Conservation (phyloP, 257 asterid genomes). For the Haberlea rhodopensis region DNA sequence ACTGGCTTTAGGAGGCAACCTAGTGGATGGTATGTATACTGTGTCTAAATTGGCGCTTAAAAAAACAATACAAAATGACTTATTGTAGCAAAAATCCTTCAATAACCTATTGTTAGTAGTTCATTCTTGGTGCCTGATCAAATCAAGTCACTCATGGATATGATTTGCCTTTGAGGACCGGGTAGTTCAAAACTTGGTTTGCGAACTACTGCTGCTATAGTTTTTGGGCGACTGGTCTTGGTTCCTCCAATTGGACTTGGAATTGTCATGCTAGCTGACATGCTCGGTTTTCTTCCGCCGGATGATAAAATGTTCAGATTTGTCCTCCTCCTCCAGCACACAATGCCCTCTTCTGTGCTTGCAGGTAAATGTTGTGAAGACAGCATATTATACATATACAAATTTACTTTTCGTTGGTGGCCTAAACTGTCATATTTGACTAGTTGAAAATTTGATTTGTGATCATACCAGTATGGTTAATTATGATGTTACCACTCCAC, state of each 20-base stretch:
- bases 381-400: background rate
- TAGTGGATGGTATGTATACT: constrained; percentile 65
- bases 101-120: background rate
- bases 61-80: background rate
- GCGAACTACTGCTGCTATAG: constrained; percentile 78
- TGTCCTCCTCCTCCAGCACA: constrained; percentile 90
- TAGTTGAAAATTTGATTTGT: background rate
- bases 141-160: constrained; percentile 10
- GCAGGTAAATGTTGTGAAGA: constrained; percentile 47
- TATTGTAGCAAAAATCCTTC: background rate
- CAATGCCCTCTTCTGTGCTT: constrained; percentile 98
- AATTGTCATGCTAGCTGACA: constrained; percentile 85
- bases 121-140: background rate
- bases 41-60: background rate
- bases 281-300: constrained; percentile 81
- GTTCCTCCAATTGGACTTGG: constrained; percentile 93
- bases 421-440: too few relatives aligned
- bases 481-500: background rate
- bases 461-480: background rate
- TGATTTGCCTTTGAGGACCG: constrained; percentile 55
- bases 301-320: constrained; percentile 94
- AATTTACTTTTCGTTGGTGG: too few relatives aligned
- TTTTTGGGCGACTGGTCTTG: constrained; percentile 72
- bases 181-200: constrained; percentile 86
- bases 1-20: constrained; percentile 98